Evolutionary conservation across 257 asterid genomes (phyloP).

Genomic region (Petrea volubilis): DNA sequence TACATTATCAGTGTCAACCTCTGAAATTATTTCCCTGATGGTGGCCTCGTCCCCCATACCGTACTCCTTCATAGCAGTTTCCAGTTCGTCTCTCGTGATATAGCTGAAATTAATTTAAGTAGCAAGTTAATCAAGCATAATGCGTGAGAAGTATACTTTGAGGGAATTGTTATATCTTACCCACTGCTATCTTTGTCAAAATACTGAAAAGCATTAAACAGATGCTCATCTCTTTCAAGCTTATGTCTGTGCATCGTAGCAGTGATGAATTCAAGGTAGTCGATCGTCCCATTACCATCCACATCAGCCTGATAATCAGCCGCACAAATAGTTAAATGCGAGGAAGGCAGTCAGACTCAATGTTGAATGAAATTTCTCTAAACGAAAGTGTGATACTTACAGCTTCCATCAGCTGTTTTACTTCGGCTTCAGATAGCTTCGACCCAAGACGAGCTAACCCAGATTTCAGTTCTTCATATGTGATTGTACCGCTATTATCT

Average conservation of each 20-base stretch:
- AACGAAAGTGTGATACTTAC: slow-evolving; percentile 40
- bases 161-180: slow-evolving; percentile 29
- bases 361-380: not conserved
- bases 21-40: slow-evolving; percentile 76
- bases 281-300: slow-evolving; percentile 63
- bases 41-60: slow-evolving; percentile 82
- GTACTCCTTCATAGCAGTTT: slow-evolving; percentile 81
- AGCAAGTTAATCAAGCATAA: not conserved
- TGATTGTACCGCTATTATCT: slow-evolving; percentile 83
- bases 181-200: slow-evolving; percentile 68
- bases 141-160: not conserved
- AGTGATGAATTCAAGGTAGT: slow-evolving; percentile 65
- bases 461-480: slow-evolving; percentile 79
- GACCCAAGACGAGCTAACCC: slow-evolving; percentile 92
- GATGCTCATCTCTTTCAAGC: slow-evolving; percentile 63
- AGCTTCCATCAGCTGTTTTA: slow-evolving; percentile 91
- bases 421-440: slow-evolving; percentile 75
- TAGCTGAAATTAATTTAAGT: slow-evolving; percentile 38
- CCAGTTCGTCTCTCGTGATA: slow-evolving; percentile 79
- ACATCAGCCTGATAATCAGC: slow-evolving; percentile 53
- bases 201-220: slow-evolving; percentile 51
- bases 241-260: slow-evolving; percentile 71
- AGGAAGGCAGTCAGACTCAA: not conserved
- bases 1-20: slow-evolving; percentile 89
- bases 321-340: slow-evolving; percentile 6